Conservation (phyloP, 345 rosid species). For the Heritiera littoralis region DNA sequence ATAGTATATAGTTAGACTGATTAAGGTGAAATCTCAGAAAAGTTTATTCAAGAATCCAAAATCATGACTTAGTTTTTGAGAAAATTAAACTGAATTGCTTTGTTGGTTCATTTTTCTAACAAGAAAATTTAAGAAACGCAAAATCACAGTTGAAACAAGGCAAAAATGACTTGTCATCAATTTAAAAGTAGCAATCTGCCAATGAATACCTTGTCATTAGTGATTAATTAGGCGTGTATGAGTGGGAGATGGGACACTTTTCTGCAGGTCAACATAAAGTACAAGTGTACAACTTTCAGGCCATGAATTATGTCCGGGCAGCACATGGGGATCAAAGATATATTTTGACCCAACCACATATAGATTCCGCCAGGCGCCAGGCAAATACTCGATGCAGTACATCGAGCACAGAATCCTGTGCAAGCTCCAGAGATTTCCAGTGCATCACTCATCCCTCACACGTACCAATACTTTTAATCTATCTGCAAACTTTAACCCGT, state of each 20-base stretch:
- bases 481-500: neutral
- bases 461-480: neutral
- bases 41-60: no score
- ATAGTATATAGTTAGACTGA: no score
- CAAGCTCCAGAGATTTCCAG: conserved; percentile 13
- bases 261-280: neutral
- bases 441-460: conserved; percentile 16
- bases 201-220: neutral
- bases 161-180: neutral
- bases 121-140: neutral
- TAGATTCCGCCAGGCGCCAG: conserved; percentile 32
- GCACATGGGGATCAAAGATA: conserved; percentile 21
- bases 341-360: conserved; percentile 12
- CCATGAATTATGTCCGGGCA: conserved; percentile 16
- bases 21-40: neutral
- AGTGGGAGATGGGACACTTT: neutral
- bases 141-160: neutral
- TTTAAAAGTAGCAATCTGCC: neutral
- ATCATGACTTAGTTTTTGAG: neutral
- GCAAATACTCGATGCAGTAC: conserved; percentile 26
- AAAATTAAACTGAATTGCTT: neutral
- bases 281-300: conserved; percentile 15
- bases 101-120: neutral
- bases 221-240: neutral
- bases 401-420: conserved; percentile 20